Evolutionary conservation across 2,329 filamentous ascomycete genomes (phyloP).

Genomic region (Pseudogymnoascus sp.): DNA sequence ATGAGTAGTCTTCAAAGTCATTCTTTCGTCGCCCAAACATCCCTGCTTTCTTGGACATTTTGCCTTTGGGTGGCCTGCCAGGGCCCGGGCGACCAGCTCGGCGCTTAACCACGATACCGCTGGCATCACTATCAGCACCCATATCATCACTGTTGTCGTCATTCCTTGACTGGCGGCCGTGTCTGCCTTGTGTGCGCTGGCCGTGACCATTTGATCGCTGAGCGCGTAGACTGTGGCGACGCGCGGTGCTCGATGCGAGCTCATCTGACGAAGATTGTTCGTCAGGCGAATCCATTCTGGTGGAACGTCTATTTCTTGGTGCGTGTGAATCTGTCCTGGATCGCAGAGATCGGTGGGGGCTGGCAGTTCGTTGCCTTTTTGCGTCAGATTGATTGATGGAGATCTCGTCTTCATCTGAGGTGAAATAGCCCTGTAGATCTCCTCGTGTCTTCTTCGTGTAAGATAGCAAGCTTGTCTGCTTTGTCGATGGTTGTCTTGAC

Average conservation of each 20-base stretch:
- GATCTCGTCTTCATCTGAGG: background rate
- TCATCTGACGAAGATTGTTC: background rate
- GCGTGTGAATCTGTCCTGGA: background rate
- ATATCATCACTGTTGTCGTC: background rate
- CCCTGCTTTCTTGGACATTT: background rate
- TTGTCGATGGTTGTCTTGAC: constrained; percentile 7
- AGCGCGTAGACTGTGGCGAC: background rate
- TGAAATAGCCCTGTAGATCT: background rate
- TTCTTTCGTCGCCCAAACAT: background rate
- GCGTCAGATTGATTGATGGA: background rate
- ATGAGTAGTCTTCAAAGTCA: constrained; percentile 9
- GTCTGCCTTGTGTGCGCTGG: background rate
- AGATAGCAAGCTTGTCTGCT: constrained; percentile 15
- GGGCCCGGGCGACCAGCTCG: constrained; percentile 9
- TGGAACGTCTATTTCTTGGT: background rate
- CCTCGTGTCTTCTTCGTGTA: background rate
- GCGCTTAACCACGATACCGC: background rate
- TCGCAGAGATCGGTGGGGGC: background rate
- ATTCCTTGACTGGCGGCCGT: background rate
- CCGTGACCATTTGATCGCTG: background rate
- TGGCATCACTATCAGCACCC: background rate
- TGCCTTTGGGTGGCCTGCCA: constrained; percentile 10
- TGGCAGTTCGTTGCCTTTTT: background rate
- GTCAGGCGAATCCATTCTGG: background rate
- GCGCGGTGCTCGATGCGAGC: background rate